Conservation (phyloP, 176 grass and related monocot genomes). For the Carex myosuroides region DNA sequence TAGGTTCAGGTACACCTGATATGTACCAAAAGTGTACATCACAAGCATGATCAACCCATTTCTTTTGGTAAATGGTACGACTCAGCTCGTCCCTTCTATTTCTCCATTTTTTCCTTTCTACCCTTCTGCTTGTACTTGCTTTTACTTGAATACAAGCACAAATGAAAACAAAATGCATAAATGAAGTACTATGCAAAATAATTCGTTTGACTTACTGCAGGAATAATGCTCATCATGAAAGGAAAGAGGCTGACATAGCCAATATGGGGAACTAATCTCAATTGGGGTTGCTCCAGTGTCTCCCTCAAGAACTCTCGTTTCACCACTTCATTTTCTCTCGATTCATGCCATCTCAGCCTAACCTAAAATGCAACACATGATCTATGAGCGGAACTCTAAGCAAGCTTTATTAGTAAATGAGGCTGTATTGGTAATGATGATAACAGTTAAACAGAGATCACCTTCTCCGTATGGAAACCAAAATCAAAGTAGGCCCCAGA, state of each 20-base stretch:
- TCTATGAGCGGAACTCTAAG: constrained; percentile 12
- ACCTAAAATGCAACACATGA: constrained; percentile 39
- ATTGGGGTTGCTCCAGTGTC: constrained; percentile 56
- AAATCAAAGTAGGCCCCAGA: constrained; percentile 83
- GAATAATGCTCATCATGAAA: constrained; percentile 92
- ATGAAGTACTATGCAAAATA: constrained; percentile 1
- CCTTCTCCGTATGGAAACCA: constrained; percentile 96
- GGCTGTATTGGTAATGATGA: neutral
- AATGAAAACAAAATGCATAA: constrained; percentile 7
- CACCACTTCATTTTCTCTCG: constrained; percentile 42
- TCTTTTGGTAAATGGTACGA: neutral
- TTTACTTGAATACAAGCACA: neutral
- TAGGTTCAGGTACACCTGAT: neutral
- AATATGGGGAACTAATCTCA: constrained; percentile 87
- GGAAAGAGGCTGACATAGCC: constrained; percentile 96
- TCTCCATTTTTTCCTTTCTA: neutral
- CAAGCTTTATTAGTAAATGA: constrained; percentile 3
- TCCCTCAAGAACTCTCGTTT: constrained; percentile 71
- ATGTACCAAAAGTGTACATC: neutral
- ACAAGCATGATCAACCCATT: neutral
- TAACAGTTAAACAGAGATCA: constrained; percentile 20
- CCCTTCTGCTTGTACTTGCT: neutral
- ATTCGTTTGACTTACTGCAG: constrained; percentile 45
- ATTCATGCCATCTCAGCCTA: constrained; percentile 75
- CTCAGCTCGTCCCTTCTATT: neutral